Base-by-base conservation (phyloP, 2,329 filamentous ascomycete genomes). In the Teratosphaeria pseudoeucalypti region DNA sequence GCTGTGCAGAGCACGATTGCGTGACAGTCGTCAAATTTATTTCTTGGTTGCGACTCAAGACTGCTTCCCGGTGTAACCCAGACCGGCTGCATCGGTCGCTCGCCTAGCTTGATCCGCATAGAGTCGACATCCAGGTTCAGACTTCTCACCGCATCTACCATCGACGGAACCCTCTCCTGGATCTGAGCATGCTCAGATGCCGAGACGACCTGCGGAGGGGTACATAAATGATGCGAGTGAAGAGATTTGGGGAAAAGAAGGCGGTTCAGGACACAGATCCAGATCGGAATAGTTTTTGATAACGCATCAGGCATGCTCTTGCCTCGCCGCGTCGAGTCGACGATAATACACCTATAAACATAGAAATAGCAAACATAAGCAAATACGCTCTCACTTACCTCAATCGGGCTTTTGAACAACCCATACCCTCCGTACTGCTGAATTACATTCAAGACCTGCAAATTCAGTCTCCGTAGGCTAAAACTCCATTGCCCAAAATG, bases 301-400 rank as follows among this genome's bases (percentile, higher is more conserved):
- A 99, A 81, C 16, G 94, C 92, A 75, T 99, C 94, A 0, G 94
- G 92, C 85, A 97, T 95, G 84, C 88, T 83, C 77, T 97, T 97
- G 10, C 94, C 94, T 57, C 92, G 82, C 59, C 94, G 81, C 0
- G 94, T 99, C 29, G 91, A 96, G 75, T 99, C 94, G 52, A 97
- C 88, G 60, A 99, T 85, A 61, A 97, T 86, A 72, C 86, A 85
- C 39, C 85, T 85, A 63, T 29, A 57, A 12, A 56, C 3, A 43
- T 54, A 34, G 52, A 27, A 9, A 19, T 29, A 10, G 9, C 14
- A 16, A 32, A n/a, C 26, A 54, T 54, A 26, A 54, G 52, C 52
- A 7, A 32, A 49, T 19, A n/a, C 23, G n/a, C 43, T 49, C 16
- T 49, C n/a, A 49, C 43, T 49, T 23, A 54, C 14, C 19, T 56